A percentile compares a stretch with the other conserved stretches of the same genome.
phyloP scores from a whole-genome alignment of 768 basidiomycete species.

The Collybia sordida region DNA sequence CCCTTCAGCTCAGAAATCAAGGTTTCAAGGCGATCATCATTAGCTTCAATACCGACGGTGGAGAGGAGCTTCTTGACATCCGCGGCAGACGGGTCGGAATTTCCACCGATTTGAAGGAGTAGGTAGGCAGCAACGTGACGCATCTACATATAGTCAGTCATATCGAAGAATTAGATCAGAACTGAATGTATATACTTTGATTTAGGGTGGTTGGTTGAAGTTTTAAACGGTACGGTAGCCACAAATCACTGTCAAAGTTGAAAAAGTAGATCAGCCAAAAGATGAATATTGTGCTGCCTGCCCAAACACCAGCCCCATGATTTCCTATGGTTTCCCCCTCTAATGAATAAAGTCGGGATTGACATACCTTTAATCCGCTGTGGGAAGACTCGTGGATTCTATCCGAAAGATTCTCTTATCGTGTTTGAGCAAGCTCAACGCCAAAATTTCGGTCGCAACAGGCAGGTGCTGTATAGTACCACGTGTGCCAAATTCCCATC shows the following conservation, averaged over 20 bases:
- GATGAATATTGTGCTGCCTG: no score
- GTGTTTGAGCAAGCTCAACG: constrained; percentile 33
- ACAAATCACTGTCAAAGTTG: constrained; percentile 72
- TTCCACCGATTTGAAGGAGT: constrained; percentile 94
- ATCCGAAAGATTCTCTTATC: constrained; percentile 46
- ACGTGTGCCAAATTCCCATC: constrained; percentile 34
- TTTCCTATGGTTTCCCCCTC: background rate
- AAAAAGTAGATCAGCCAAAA: constrained; percentile 6
- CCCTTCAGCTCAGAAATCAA: constrained; percentile 89
- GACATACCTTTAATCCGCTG: constrained; percentile 80
- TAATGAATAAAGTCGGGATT: constrained; percentile 20
- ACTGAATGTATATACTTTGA: constrained; percentile 40
- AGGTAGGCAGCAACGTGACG: constrained; percentile 95
- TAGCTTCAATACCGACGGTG: constrained; percentile 86
- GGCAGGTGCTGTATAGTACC: constrained; percentile 61
- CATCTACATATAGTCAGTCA: constrained; percentile 51
- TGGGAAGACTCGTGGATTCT: constrained; percentile 95
- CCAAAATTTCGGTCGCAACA: constrained; percentile 15
- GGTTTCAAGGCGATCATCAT: constrained; percentile 75
- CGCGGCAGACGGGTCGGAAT: constrained; percentile 77
- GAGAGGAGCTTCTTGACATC: constrained; percentile 88
- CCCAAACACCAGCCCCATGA: background rate
- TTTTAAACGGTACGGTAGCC: constrained; percentile 68
- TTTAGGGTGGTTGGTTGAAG: constrained; percentile 26
- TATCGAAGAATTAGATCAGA: background rate